phyloP scores from a whole-genome alignment of 441 rosid genomes.

The Biscutella auriculata region DNA sequence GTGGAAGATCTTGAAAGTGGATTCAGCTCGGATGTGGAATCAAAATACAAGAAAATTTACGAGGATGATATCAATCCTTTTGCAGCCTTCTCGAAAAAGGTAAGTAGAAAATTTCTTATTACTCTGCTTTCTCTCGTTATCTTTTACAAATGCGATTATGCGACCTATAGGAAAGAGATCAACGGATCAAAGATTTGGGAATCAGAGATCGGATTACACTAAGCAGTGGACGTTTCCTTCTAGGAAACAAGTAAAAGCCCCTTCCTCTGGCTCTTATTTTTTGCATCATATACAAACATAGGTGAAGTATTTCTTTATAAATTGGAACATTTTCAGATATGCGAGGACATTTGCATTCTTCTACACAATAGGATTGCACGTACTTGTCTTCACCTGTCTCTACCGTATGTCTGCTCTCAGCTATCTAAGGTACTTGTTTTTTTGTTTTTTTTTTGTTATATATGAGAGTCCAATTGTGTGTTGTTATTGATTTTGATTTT shows the following conservation, averaged over 20 bases:
- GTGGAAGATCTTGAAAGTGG: slow-evolving; percentile 93
- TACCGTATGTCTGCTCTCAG: slow-evolving; percentile 96
- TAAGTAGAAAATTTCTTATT: slow-evolving; percentile 1
- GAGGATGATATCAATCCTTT: slow-evolving; percentile 98
- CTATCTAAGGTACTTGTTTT: slow-evolving; percentile 46
- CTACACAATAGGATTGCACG: slow-evolving; percentile 80
- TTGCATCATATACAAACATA: too few species aligned
- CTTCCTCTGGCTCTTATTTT: neutral
- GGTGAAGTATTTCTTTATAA: too few species aligned
- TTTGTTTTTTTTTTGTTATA: neutral
- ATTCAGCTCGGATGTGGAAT: slow-evolving; percentile 84
- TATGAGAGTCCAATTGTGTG: neutral
- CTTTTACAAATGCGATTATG: neutral
- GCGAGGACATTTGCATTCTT: slow-evolving; percentile 91
- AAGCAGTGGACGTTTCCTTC: slow-evolving; percentile 87
- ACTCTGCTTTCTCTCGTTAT: neutral
- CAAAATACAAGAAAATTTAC: slow-evolving; percentile 95
- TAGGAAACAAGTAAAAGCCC: slow-evolving; percentile 80
- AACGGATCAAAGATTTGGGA: slow-evolving; percentile 90
- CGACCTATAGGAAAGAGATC: slow-evolving; percentile 98
- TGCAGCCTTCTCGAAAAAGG: slow-evolving; percentile 99
- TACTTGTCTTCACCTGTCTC: slow-evolving; percentile 80
- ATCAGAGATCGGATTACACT: slow-evolving; percentile 92
- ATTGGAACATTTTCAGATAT: slow-evolving; percentile 52
- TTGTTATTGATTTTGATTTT: neutral